Evolutionary conservation across 768 basidiomycete species (phyloP), one percentile per base, ranked within the genome.

Genomic region (Grammothele lineata): DNA sequence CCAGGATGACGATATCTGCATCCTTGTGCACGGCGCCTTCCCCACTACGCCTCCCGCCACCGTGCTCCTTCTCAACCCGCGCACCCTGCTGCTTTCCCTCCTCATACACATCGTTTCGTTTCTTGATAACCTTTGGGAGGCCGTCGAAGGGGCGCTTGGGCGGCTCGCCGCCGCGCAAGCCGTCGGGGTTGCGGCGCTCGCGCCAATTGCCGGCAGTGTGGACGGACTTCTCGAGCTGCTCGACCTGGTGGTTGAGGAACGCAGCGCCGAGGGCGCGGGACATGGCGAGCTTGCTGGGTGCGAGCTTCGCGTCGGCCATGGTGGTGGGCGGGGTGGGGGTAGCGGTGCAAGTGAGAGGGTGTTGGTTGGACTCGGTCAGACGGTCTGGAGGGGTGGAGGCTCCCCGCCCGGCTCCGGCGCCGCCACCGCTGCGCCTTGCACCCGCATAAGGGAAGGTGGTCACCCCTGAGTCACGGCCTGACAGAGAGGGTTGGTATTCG

Each of bases 191-290:
- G 30, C 57, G 53, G 59, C 61, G 72, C 46, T 78, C 78, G 52
- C 83, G 70, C 84, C 84, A 85, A 53, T 81, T 84, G 0, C 75
- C 77, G 1, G 76, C 74, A 7, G 72, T 68, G 15, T 75, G 68
- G 17, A 89, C 84, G 0, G 82, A 73, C 65, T 85, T 85, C 70
- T 92, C 89, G 44, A 92, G 81, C 59, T 91, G 85, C 56, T 91
- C 87, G 36, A 92, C 90, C 58, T 92, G 88, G 57, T 92, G 89
- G 53, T 77, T 85, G 49, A 92, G 76, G 62, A 91, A 91, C 2
- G 90, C 90, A 23, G 89, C 88, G 17, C 90, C 90, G 32, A 92
- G 78, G 1, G 90, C 89, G 52, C 83, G 79, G 46, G 89, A 91
- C 86, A 92, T 87, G 47, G 87, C 87, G 34, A 86, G 63, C 63